phyloP scores from a whole-genome alignment of 441 rosid genomes.

The Metrosideros polymorpha region DNA sequence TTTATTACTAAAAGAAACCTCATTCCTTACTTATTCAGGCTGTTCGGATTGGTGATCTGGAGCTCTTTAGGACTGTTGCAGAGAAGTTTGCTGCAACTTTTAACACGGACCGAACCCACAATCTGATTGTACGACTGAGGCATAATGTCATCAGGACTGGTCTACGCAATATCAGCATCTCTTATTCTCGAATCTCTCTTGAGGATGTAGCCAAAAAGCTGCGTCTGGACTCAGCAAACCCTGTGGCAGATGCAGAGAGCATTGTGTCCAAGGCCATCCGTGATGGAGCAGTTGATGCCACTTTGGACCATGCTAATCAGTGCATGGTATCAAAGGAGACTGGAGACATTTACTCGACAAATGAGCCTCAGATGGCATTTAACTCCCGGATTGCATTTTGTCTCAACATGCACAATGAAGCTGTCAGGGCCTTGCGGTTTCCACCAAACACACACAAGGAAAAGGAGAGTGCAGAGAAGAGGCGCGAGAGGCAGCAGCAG shows the following conservation, averaged over 20 bases:
- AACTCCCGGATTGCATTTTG: constrained; percentile 58
- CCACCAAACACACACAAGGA: constrained; percentile 47
- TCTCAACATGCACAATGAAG: constrained; percentile 58
- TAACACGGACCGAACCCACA: constrained; percentile 39
- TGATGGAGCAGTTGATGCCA: constrained; percentile 53
- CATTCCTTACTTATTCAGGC: constrained; percentile 23
- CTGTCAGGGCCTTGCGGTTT: constrained; percentile 40
- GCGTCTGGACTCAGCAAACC: constrained; percentile 47
- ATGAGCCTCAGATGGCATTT: constrained; percentile 51
- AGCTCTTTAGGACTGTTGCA: constrained; percentile 41
- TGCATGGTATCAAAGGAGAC: constrained; percentile 60
- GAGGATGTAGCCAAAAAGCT: constrained; percentile 47
- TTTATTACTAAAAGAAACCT: not conserved
- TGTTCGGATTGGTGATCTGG: constrained; percentile 57
- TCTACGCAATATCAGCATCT: constrained; percentile 40
- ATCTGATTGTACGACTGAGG: constrained; percentile 49
- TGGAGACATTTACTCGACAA: constrained; percentile 52
- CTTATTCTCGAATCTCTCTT: constrained; percentile 54
- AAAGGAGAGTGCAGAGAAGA: constrained; percentile 60
- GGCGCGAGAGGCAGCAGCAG: constrained; percentile 52
- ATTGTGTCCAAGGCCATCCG: constrained; percentile 54
- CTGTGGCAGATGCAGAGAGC: constrained; percentile 59
- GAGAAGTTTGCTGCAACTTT: constrained; percentile 49
- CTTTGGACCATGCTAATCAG: constrained; percentile 42
- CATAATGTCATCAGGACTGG: constrained; percentile 60